Percentiles rank a stretch among this genome's conserved stretches.
Conservation (phyloP, 306 rosid species). For the Cicer arietinum region DNA sequence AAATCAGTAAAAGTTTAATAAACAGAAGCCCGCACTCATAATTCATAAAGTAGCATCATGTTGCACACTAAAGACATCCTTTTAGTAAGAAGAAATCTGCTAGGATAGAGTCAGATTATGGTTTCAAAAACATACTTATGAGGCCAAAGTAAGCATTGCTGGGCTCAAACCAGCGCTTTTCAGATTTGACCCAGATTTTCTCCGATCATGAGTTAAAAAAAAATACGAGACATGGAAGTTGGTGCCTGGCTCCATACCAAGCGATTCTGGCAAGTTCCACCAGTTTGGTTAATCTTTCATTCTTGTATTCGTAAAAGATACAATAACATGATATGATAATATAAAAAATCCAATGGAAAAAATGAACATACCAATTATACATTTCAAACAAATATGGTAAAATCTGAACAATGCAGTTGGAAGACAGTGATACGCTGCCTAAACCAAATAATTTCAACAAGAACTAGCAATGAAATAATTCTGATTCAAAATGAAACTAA, state of each 20-base stretch:
- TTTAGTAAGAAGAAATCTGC: slow-evolving; percentile 31
- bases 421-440: slow-evolving; percentile 44
- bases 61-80: slow-evolving; percentile 26
- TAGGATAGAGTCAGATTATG: slow-evolving; percentile 16
- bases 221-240: too few species aligned
- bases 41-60: slow-evolving; percentile 26
- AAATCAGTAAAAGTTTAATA: slow-evolving; percentile 1
- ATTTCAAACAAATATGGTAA: slow-evolving; percentile 55
- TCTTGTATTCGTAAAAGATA: slow-evolving; percentile 34
- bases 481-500: slow-evolving; percentile 49
- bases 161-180: too few species aligned
- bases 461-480: slow-evolving; percentile 53
- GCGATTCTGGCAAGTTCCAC: too few species aligned
- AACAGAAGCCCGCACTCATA: slow-evolving; percentile 11
- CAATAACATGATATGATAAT: slow-evolving; percentile 38
- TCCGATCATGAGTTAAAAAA: too few species aligned
- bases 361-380: slow-evolving; percentile 46
- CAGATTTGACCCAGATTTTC: too few species aligned
- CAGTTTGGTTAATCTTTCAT: too few species aligned
- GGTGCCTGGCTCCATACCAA: too few species aligned
- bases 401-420: slow-evolving; percentile 44
- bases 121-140: slow-evolving; percentile 7
- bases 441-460: slow-evolving; percentile 57
- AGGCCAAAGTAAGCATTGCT: slow-evolving; percentile 4
- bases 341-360: slow-evolving; percentile 37